Conservation (phyloP, 2,329 filamentous ascomycete species). For the Neofusicoccum cordaticola region DNA sequence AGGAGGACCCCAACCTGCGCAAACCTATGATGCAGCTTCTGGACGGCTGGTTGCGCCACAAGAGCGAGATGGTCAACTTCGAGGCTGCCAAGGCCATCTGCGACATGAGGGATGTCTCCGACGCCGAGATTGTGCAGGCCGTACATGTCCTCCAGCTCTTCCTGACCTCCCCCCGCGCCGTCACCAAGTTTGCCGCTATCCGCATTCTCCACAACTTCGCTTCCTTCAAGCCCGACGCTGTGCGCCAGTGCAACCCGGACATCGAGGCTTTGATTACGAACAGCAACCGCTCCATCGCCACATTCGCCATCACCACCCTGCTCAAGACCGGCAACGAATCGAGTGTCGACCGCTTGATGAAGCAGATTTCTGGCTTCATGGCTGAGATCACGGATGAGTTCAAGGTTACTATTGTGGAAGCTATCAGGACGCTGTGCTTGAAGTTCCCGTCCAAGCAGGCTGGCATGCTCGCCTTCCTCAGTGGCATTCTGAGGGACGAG, state of each 20-base stretch:
- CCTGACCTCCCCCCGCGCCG: slow-evolving; percentile 89
- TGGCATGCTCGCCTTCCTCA: slow-evolving; percentile 95
- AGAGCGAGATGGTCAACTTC: slow-evolving; percentile 92
- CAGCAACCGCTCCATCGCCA: slow-evolving; percentile 94
- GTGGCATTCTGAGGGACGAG: slow-evolving; percentile 93
- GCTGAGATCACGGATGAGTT: slow-evolving; percentile 98
- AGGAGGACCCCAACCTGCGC: slow-evolving; percentile 83
- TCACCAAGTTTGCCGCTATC: slow-evolving; percentile 96
- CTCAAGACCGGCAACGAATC: slow-evolving; percentile 98
- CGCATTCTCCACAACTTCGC: slow-evolving; percentile 95
- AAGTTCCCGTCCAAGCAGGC: slow-evolving; percentile 99
- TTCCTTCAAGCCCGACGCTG: slow-evolving; percentile 90
- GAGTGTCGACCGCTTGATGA: slow-evolving; percentile 95
- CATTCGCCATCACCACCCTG: slow-evolving; percentile 95
- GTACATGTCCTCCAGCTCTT: slow-evolving; percentile 95
- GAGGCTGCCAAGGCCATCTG: slow-evolving; percentile 98
- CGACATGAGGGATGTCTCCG: slow-evolving; percentile 88
- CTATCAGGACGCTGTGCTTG: slow-evolving; percentile 90
- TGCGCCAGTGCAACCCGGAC: slow-evolving; percentile 92
- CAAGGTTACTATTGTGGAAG: slow-evolving; percentile 99
- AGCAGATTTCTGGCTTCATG: slow-evolving; percentile 98
- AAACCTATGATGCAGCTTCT: slow-evolving; percentile 97
- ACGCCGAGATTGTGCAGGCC: slow-evolving; percentile 85
- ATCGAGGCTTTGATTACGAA: slow-evolving; percentile 97
- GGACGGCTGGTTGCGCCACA: slow-evolving; percentile 93